Conservation (phyloP, 208 protist genomes). For the Trypanosoma melophagium region DNA sequence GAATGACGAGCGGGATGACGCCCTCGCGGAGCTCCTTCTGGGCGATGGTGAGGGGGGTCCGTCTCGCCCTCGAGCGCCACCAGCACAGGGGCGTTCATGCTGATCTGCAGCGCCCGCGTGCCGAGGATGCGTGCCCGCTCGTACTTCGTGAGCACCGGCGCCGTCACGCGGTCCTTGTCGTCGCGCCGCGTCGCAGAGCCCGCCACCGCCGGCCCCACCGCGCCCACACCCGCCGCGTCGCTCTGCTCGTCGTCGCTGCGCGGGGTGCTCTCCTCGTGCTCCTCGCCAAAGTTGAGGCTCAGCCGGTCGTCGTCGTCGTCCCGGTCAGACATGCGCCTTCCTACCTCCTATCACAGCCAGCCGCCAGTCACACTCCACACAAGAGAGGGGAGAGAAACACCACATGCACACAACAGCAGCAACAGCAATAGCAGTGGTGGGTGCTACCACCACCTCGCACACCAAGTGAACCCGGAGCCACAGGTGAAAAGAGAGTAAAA, state of each 20-base stretch:
- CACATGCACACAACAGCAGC: too few relatives aligned
- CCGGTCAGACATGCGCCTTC: slow-evolving; percentile 33
- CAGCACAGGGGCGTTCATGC: slow-evolving; percentile 98
- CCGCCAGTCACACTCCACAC: not conserved
- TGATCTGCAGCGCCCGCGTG: slow-evolving; percentile 98
- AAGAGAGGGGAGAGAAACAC: too few relatives aligned
- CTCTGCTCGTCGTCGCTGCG: slow-evolving; percentile 26
- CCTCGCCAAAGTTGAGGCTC: slow-evolving; percentile 38
- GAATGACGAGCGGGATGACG: slow-evolving; percentile 98
- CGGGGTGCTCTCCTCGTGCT: slow-evolving; percentile 28
- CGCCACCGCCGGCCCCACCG: slow-evolving; percentile 52
- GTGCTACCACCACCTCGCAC: too few relatives aligned
- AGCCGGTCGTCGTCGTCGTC: slow-evolving; percentile 31
- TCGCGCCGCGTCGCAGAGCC: slow-evolving; percentile 44
- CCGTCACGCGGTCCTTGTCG: slow-evolving; percentile 89
- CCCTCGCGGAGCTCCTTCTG: slow-evolving; percentile 95
- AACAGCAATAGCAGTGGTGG: too few relatives aligned
- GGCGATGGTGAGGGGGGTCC: slow-evolving; percentile 98
- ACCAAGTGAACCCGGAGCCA: too few relatives aligned
- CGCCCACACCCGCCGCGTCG: slow-evolving; percentile 36
- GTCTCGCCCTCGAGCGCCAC: slow-evolving; percentile 97
- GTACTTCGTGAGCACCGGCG: slow-evolving; percentile 98
- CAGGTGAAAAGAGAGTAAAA: too few relatives aligned
- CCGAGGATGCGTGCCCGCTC: slow-evolving; percentile 98
- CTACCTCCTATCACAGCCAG: not conserved